Evolutionary conservation across 257 asterid genomes (phyloP).

Genomic region (Solanum sejunctum): DNA sequence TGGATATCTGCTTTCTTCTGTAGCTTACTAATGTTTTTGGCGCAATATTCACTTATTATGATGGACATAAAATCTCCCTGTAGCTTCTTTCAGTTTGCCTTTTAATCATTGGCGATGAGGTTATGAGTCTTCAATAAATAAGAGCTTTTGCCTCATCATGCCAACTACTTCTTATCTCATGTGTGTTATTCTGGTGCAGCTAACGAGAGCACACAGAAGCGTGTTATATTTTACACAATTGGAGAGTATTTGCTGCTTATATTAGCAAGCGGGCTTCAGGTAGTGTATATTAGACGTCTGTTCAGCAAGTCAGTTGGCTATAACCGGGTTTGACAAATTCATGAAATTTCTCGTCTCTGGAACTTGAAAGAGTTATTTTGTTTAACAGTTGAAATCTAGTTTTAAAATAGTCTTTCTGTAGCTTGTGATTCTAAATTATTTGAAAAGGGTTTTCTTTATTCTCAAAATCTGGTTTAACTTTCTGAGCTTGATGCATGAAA

Average conservation of each 20-base stretch:
- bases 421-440: not conserved
- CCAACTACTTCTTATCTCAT: not conserved
- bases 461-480: not conserved
- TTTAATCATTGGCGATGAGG: not conserved
- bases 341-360: not conserved
- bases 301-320: conserved; percentile 63
- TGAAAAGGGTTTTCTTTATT: not conserved
- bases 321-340: conserved; percentile 52
- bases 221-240: conserved; percentile 70
- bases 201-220: conserved; percentile 70
- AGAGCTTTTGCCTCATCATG: not conserved
- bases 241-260: conserved; percentile 66
- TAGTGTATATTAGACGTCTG: conserved; percentile 52
- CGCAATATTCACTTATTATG: not conserved
- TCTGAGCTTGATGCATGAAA: not conserved
- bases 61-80: not conserved
- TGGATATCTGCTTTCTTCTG: not conserved
- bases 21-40: not conserved
- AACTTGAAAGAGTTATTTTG: not conserved
- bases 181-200: conserved; percentile 33
- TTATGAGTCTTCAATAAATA: not conserved
- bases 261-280: conserved; percentile 56
- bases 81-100: not conserved
- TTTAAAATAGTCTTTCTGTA: not conserved
- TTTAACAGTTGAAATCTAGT: not conserved